A percentile compares a stretch with the other conserved stretches of the same genome.
Conservation (phyloP, 2,329 filamentous ascomycete species). For the Pseudogymnoascus sp. region DNA sequence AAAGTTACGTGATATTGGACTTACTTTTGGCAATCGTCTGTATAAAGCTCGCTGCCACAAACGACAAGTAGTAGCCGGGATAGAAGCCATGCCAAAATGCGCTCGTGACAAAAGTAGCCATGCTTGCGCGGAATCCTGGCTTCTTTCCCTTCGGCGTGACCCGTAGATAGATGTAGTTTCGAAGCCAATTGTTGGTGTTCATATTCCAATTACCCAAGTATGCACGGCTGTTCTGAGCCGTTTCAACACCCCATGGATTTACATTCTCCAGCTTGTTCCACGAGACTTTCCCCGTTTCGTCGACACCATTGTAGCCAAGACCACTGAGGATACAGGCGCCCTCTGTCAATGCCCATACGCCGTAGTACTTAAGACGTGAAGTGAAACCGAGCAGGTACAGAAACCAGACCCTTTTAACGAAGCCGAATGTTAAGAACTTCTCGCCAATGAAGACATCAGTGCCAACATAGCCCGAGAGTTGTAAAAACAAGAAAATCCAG, state of each 20-base stretch:
- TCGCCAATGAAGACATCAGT: constrained; percentile 55
- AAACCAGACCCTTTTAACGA: constrained; percentile 65
- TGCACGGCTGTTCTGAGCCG: constrained; percentile 84
- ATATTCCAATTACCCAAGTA: constrained; percentile 96
- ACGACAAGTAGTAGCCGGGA: constrained; percentile 88
- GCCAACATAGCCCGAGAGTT: constrained; percentile 60
- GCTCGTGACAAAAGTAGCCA: constrained; percentile 90
- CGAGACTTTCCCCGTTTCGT: constrained; percentile 75
- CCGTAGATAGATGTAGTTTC: constrained; percentile 90
- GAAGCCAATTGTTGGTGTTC: constrained; percentile 94
- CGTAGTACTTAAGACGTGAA: constrained; percentile 87
- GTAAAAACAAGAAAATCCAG: constrained; percentile 74
- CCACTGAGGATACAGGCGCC: constrained; percentile 90
- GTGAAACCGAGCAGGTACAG: constrained; percentile 79
- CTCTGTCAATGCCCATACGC: constrained; percentile 87
- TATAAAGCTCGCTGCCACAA: constrained; percentile 80
- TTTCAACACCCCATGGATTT: constrained; percentile 73
- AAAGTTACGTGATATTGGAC: constrained; percentile 28
- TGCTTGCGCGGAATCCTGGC: constrained; percentile 85
- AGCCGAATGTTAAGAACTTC: constrained; percentile 55
- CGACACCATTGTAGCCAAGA: constrained; percentile 87
- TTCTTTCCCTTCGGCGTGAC: constrained; percentile 95
- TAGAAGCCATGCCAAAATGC: constrained; percentile 98
- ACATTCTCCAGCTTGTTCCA: constrained; percentile 92
- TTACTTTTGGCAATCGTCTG: constrained; percentile 91